phyloP scores from a whole-genome alignment of 1,139 yeast genomes.

The Komagataea norvegica region DNA sequence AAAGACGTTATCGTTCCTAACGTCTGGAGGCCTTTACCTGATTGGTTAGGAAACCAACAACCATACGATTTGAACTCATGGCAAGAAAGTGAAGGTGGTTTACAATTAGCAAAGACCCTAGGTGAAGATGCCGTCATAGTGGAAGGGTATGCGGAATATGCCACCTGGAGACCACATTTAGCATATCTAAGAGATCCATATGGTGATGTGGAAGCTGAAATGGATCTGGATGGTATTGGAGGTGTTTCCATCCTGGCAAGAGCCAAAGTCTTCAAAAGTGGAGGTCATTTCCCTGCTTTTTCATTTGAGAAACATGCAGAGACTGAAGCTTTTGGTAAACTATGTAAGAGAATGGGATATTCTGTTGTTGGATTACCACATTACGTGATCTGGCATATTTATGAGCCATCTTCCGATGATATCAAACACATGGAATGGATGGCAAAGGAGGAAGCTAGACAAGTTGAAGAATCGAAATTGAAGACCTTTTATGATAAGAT shows the following conservation, averaged over 20 bases:
- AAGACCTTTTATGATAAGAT: constrained; percentile 67
- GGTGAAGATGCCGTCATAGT: constrained; percentile 89
- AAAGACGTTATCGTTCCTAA: constrained; percentile 73
- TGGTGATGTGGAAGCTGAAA: constrained; percentile 81
- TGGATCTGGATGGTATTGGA: constrained; percentile 88
- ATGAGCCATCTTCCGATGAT: constrained; percentile 84
- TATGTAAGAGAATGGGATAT: constrained; percentile 77
- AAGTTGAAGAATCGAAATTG: constrained; percentile 59
- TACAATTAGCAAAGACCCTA: constrained; percentile 68
- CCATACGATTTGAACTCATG: constrained; percentile 89
- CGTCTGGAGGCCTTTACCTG: constrained; percentile 90
- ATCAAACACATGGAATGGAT: constrained; percentile 94
- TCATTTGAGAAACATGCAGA: constrained; percentile 90
- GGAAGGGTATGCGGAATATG: constrained; percentile 88
- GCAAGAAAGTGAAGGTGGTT: constrained; percentile 84
- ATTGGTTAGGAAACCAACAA: constrained; percentile 84
- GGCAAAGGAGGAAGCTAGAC: constrained; percentile 85
- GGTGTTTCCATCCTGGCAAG: constrained; percentile 82
- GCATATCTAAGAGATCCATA: constrained; percentile 83
- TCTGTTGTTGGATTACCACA: constrained; percentile 83
- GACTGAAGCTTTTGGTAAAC: constrained; percentile 88
- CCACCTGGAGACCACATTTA: constrained; percentile 89
- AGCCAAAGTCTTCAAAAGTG: constrained; percentile 74
- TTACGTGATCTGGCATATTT: constrained; percentile 89
- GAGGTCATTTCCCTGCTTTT: constrained; percentile 87